phyloP scores from a whole-genome alignment of 306 rosid genomes.

The Citrullus mucosospermus region DNA sequence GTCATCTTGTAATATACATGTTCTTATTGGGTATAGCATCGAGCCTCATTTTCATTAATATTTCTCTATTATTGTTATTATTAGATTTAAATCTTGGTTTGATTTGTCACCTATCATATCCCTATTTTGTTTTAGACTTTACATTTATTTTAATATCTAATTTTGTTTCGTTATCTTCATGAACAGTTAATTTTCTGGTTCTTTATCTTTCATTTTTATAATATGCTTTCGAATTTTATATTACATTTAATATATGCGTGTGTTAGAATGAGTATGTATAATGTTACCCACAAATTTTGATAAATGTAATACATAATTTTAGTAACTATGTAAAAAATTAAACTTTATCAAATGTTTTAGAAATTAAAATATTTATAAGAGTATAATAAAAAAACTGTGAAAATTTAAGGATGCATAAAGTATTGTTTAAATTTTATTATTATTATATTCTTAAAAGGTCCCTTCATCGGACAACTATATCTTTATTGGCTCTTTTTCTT shows the following conservation, averaged over 20 bases:
- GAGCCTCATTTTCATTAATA: neutral
- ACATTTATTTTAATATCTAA: too few species aligned
- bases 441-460: neutral
- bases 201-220: too few species aligned
- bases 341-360: too few species aligned
- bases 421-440: neutral
- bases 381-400: too few species aligned
- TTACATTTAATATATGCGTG: too few species aligned
- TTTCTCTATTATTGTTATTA: neutral
- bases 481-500: neutral
- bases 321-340: too few species aligned
- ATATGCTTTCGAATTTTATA: too few species aligned
- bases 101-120: neutral
- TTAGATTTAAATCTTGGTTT: neutral
- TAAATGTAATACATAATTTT: neutral
- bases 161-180: too few species aligned
- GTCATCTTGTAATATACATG: neutral
- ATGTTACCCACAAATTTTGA: neutral
- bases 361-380: too few species aligned
- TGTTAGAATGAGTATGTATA: too few species aligned
- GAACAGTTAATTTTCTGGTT: too few species aligned
- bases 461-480: neutral
- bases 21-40: neutral
- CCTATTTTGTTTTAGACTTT: neutral
- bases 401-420: neutral